Conservation (phyloP, 1,284 basidiomycete species). For the Trichosporon sp. region DNA sequence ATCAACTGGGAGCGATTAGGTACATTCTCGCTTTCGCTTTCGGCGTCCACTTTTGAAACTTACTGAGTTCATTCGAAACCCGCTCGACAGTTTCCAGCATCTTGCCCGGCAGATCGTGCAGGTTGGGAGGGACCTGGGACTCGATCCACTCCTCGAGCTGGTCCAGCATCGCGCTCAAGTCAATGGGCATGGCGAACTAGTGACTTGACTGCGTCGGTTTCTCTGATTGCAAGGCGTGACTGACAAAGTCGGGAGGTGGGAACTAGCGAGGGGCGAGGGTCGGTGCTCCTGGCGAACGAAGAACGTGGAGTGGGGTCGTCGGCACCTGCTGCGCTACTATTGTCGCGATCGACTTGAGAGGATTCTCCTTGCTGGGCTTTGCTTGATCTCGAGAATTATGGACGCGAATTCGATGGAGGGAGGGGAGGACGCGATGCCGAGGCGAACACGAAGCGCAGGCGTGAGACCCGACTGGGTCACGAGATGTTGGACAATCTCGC, state of each 20-base stretch:
- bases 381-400: not conserved
- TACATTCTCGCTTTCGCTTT: not conserved
- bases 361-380: not conserved
- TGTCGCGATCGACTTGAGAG: not conserved
- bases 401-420: not conserved
- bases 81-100: conserved; percentile 47
- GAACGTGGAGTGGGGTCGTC: not conserved
- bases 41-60: conserved; percentile 10
- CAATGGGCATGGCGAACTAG: conserved; percentile 29
- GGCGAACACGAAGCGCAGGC: not conserved
- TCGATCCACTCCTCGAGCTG: conserved; percentile 49
- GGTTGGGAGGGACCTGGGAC: conserved; percentile 42
- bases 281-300: not conserved
- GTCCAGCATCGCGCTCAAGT: conserved; percentile 41
- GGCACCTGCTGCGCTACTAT: not conserved
- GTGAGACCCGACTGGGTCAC: conserved; percentile 6
- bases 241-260: not conserved
- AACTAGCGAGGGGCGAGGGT: not conserved
- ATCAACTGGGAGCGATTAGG: conserved; percentile 33
- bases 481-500: not conserved
- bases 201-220: not conserved
- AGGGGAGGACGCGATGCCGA: not conserved
- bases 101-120: conserved; percentile 44
- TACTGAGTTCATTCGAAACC: conserved; percentile 44
- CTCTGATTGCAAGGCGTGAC: not conserved